phyloP scores from a whole-genome alignment of 192 early-diverging fungal species.

The Mortierella hygrophila region DNA sequence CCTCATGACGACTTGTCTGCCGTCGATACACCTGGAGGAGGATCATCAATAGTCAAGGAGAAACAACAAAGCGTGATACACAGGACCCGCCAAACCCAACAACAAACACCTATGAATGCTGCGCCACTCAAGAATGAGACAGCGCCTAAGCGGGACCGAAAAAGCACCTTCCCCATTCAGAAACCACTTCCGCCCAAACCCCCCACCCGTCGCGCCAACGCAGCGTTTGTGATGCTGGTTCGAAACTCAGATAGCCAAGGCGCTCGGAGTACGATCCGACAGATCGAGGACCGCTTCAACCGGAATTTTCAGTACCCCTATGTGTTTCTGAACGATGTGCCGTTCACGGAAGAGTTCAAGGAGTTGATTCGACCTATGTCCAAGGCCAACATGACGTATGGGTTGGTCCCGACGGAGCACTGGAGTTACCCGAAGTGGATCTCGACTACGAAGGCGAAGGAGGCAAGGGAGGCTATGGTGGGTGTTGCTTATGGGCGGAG shows the following conservation, averaged over 20 bases:
- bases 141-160: not conserved
- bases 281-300: constrained; percentile 90
- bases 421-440: constrained; percentile 90
- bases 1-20: not conserved
- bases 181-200: constrained; percentile 13
- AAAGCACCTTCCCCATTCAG: not conserved
- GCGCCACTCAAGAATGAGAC: not conserved
- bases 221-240: constrained; percentile 82
- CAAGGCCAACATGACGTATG: constrained; percentile 71
- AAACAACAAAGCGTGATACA: not conserved
- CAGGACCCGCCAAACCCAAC: not conserved
- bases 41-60: not conserved
- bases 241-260: constrained; percentile 77
- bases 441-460: constrained; percentile 67
- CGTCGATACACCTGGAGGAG: not conserved
- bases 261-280: constrained; percentile 70
- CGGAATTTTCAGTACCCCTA: constrained; percentile 84
- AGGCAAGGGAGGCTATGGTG: constrained; percentile 65
- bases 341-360: constrained; percentile 80
- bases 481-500: constrained; percentile 72
- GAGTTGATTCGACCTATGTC: constrained; percentile 66
- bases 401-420: constrained; percentile 75
- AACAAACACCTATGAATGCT: not conserved
- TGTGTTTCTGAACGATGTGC: constrained; percentile 87
- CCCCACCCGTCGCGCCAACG: constrained; percentile 57